These are phyloP conservation scores for Lipomyces oligophaga DNA, from an alignment of 805 yeast species.

Conservation along the genomic window DNA sequence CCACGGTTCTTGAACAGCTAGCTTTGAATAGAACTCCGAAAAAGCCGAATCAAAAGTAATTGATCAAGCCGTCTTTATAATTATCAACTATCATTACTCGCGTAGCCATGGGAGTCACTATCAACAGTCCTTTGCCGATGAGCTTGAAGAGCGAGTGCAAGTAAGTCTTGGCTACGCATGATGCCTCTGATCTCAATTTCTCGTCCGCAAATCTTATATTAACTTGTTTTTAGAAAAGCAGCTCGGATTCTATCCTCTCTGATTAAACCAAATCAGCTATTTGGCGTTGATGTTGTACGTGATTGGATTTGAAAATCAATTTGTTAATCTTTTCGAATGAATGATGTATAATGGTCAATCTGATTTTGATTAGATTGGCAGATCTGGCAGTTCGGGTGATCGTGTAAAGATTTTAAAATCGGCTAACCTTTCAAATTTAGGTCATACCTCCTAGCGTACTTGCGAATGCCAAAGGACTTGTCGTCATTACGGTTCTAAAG, in stretches of 20 bases:
- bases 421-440: constrained; percentile 32
- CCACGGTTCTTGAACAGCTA: too few relatives aligned
- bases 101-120: constrained; percentile 18
- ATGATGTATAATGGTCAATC: too few relatives aligned
- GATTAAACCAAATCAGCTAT: constrained; percentile 88
- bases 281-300: constrained; percentile 64
- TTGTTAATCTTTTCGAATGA: neutral
- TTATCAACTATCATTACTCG: too few relatives aligned
- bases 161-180: constrained; percentile 50
- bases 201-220: too few relatives aligned
- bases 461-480: constrained; percentile 88
- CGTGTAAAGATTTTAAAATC: constrained; percentile 22
- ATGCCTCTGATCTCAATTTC: too few relatives aligned
- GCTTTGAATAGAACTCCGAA: too few relatives aligned
- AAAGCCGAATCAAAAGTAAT: too few relatives aligned
- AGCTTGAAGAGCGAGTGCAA: constrained; percentile 79
- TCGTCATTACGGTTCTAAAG: constrained; percentile 86
- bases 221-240: constrained; percentile 79
- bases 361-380: too few relatives aligned
- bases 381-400: too few relatives aligned
- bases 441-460: constrained; percentile 86
- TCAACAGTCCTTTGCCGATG: constrained; percentile 94
- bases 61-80: too few relatives aligned
- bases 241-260: constrained; percentile 87
- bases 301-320: neutral